phyloP scores from a whole-genome alignment of 306 rosid species.

The Delonix regia region DNA sequence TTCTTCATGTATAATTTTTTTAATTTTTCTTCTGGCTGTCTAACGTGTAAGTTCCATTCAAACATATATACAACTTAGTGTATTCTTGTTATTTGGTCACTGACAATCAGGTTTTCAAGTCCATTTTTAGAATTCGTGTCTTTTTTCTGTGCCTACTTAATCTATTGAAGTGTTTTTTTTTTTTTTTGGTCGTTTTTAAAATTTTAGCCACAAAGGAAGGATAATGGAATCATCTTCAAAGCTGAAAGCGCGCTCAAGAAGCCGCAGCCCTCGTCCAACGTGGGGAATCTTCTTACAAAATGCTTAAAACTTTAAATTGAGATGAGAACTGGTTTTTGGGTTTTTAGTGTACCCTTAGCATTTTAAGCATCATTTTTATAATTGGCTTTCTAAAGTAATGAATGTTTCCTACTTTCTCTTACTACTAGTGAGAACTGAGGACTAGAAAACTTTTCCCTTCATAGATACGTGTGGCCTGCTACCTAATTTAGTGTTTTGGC shows the following conservation, averaged over 20 bases:
- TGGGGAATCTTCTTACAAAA: constrained; percentile 26
- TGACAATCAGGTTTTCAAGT: too few species aligned
- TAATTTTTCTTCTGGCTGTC: too few species aligned
- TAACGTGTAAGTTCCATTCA: too few species aligned
- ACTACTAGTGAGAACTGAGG: not conserved
- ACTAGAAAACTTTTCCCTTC: too few species aligned
- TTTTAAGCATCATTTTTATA: too few species aligned
- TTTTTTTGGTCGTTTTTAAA: too few species aligned
- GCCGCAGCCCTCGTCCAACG: constrained; percentile 73
- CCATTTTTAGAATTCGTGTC: not conserved
- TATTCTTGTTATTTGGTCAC: too few species aligned
- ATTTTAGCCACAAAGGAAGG: constrained; percentile 57
- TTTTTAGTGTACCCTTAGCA: too few species aligned
- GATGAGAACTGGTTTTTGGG: too few species aligned
- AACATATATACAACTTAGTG: too few species aligned
- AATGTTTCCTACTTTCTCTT: not conserved
- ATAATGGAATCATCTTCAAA: constrained; percentile 55
- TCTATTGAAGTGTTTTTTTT: not conserved
- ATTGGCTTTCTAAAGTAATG: not conserved
- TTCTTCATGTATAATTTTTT: too few species aligned
- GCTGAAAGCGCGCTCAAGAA: constrained; percentile 50
- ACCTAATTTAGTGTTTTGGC: not conserved
- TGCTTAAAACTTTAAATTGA: not conserved
- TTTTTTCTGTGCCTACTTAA: not conserved
- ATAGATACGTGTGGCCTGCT: not conserved